Base-by-base conservation (phyloP, 1,284 basidiomycete species). In the Microbotryomycetes sp. region DNA sequence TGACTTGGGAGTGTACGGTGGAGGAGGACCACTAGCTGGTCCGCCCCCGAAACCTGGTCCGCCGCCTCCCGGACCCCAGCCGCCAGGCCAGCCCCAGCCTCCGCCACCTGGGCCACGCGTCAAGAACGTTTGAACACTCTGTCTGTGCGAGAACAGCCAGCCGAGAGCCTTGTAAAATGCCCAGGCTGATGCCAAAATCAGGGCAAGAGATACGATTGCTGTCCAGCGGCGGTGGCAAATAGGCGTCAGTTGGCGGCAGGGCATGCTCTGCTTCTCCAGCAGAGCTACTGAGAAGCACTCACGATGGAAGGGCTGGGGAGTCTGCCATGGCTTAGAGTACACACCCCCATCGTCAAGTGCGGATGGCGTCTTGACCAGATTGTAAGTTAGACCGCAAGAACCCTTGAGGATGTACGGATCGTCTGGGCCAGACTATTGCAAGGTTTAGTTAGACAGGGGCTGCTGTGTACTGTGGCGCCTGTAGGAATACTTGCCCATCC, bases 401-500 rank as follows among this genome's bases (percentile, higher is more conserved):
- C 86, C 89, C 79, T 90, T 89, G 59, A 94, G 76, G 15, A 97
- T 86, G 72, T 85, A 84, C 0, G 82, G 80, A 75, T 97, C 91
- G 1, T 88, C 87, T 0, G 90, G 81, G 27, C 80, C 77, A 35
- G 80, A 81, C 85, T 86, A 41, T n/a, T n/a, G n/a, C n/a, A n/a
- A n/a, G n/a, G n/a, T n/a, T n/a, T n/a, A n/a, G n/a, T n/a, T n/a
- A n/a, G n/a, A n/a, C n/a, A n/a, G n/a, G n/a, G n/a, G n/a, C n/a
- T n/a, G n/a, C n/a, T n/a, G n/a, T n/a, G n/a, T n/a, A n/a, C n/a
- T n/a, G n/a, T 2, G 2, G 7, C 23, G 4, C 21, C 0, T 16
- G 5, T 4, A 5, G 35, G n/a, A 26, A 29, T 24, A 54, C 56
- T 48, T 41, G 59, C 61, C 65, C 65, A 97, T 11, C 92, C 91